A percentile compares a stretch with the other conserved stretches of the same genome.
These are phyloP conservation scores for Xylariaceae sp. DNA, from an alignment of 2,329 filamentous ascomycete species.

Conservation along the genomic window DNA sequence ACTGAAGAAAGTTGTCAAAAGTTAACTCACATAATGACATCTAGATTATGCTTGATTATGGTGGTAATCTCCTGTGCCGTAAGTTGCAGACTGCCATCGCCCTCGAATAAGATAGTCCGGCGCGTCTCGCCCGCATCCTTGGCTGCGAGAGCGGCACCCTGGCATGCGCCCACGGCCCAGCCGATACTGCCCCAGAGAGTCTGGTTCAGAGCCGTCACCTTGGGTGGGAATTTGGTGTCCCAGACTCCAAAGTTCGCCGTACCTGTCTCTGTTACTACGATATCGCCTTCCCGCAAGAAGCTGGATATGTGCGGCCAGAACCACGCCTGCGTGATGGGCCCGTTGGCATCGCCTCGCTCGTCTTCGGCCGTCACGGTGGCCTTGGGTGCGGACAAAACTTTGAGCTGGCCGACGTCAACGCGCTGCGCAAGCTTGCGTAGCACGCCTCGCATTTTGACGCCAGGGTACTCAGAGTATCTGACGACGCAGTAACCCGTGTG, in stretches of 20 bases:
- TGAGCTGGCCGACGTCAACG: slow-evolving; percentile 64
- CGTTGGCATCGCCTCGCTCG: slow-evolving; percentile 39
- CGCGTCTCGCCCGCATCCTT: slow-evolving; percentile 64
- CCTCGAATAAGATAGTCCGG: slow-evolving; percentile 84
- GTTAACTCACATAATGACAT: slow-evolving; percentile 73
- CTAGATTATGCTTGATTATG: slow-evolving; percentile 77
- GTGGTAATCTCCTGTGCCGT: slow-evolving; percentile 85
- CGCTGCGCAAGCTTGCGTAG: slow-evolving; percentile 72
- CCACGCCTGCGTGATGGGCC: slow-evolving; percentile 71
- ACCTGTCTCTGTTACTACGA: slow-evolving; percentile 86
- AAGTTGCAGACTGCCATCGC: slow-evolving; percentile 85
- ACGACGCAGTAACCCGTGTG: slow-evolving; percentile 77
- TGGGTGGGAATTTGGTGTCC: slow-evolving; percentile 79
- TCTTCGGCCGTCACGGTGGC: slow-evolving; percentile 56
- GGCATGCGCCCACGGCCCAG: slow-evolving; percentile 64
- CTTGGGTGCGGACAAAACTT: slow-evolving; percentile 59
- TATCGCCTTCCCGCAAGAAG: slow-evolving; percentile 75
- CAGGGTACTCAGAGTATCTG: slow-evolving; percentile 79
- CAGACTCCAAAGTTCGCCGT: slow-evolving; percentile 89
- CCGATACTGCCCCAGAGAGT: slow-evolving; percentile 75
- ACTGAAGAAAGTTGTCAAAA: neutral
- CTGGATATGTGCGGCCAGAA: slow-evolving; percentile 80
- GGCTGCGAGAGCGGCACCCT: slow-evolving; percentile 75
- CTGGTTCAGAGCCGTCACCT: slow-evolving; percentile 82
- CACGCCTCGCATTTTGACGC: slow-evolving; percentile 79